Conservation (phyloP, 1,139 yeast genomes). For the Candida pseudocylindracea region DNA sequence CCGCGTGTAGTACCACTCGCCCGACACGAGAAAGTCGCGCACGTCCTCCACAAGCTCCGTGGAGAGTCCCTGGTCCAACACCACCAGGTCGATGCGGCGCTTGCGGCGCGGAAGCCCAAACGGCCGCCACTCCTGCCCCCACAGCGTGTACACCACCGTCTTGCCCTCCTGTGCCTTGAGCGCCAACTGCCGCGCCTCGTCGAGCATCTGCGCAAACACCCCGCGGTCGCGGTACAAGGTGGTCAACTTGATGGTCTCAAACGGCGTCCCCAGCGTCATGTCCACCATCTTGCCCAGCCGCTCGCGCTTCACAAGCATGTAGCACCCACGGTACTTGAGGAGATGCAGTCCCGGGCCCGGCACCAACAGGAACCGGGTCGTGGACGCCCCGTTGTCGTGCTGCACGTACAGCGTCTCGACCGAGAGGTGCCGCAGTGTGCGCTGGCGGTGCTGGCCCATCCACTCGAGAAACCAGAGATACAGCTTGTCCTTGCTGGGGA, state of each 20-base stretch:
- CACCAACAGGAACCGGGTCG: slow-evolving; percentile 76
- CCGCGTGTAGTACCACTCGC: slow-evolving; percentile 83
- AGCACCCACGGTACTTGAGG: slow-evolving; percentile 69
- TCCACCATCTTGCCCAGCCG: slow-evolving; percentile 79
- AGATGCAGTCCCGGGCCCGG: slow-evolving; percentile 97
- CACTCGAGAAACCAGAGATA: slow-evolving; percentile 90
- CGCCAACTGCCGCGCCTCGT: slow-evolving; percentile 74
- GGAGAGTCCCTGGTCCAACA: slow-evolving; percentile 55
- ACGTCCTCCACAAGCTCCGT: slow-evolving; percentile 51
- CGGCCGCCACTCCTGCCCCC: slow-evolving; percentile 99
- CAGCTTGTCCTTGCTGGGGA: slow-evolving; percentile 83
- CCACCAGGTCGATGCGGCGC: slow-evolving; percentile 66
- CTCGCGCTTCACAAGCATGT: slow-evolving; percentile 73
- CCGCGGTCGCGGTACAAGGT: slow-evolving; percentile 67
- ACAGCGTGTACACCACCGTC: slow-evolving; percentile 80
- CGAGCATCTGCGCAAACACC: slow-evolving; percentile 47
- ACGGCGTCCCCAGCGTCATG: slow-evolving; percentile 80
- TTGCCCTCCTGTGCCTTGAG: slow-evolving; percentile 75
- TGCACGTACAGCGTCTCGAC: slow-evolving; percentile 78
- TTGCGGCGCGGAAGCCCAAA: slow-evolving; percentile 92
- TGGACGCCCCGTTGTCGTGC: slow-evolving; percentile 83
- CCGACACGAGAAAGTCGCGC: slow-evolving; percentile 52
- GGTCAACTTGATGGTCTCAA: slow-evolving; percentile 84
- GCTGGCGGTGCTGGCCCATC: slow-evolving; percentile 69
- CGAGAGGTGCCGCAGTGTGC: slow-evolving; percentile 65